Conservation (phyloP, 176 grass and related monocot species). For the Otatea glauca region DNA sequence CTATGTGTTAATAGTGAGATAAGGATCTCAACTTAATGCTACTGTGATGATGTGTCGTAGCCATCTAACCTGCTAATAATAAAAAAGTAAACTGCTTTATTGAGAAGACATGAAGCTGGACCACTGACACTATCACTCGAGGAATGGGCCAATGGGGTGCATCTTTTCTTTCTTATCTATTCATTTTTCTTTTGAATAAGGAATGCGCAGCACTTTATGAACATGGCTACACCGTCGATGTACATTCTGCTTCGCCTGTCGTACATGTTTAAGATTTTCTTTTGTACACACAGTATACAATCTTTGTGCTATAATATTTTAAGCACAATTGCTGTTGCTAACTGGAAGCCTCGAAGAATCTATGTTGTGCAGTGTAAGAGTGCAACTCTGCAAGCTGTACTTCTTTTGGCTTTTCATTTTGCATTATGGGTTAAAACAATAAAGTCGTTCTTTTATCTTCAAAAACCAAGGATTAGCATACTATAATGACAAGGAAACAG, state of each 20-base stretch:
- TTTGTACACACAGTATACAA: not conserved
- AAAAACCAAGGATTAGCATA: conserved; percentile 39
- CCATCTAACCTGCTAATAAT: not conserved
- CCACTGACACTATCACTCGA: not conserved
- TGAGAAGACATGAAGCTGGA: conserved; percentile 20
- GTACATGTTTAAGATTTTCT: conserved; percentile 36
- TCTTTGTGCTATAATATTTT: not conserved
- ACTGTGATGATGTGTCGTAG: not conserved
- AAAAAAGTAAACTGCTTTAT: conserved; percentile 14
- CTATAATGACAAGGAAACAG: conserved; percentile 34
- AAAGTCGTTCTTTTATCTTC: conserved; percentile 10
- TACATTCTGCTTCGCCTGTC: conserved; percentile 1
- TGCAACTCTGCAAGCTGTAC: not conserved
- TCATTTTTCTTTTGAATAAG: not conserved
- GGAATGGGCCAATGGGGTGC: not conserved
- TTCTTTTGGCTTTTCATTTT: conserved; percentile 18
- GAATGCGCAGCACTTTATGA: not conserved
- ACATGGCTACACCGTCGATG: conserved; percentile 24
- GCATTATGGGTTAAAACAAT: conserved; percentile 10
- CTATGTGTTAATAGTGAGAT: not conserved
- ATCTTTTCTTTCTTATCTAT: not conserved
- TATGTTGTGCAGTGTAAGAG: not conserved
- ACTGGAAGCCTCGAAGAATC: conserved; percentile 26
- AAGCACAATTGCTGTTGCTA: conserved; percentile 33
- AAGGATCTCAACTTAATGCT: not conserved